A percentile compares a stretch with the other conserved stretches of the same genome.
These are phyloP conservation scores for Solanum okadae DNA, from an alignment of 257 asterid species.

Conservation along the genomic window DNA sequence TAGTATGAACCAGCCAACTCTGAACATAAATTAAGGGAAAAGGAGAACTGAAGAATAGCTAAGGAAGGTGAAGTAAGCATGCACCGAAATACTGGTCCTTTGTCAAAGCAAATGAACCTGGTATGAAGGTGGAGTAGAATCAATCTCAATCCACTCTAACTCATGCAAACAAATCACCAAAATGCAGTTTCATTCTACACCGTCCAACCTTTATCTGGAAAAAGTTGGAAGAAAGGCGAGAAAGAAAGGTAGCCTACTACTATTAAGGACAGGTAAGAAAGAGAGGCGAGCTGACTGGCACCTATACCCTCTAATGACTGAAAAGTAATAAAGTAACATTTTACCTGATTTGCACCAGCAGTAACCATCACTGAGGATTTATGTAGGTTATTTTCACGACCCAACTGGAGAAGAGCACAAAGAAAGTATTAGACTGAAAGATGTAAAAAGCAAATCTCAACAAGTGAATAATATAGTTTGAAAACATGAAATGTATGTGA, in stretches of 20 bases:
- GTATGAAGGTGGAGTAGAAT: background rate
- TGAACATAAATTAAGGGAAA: background rate
- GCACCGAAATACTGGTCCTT: background rate
- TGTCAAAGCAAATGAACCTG: background rate
- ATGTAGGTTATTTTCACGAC: constrained; percentile 50
- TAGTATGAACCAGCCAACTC: background rate
- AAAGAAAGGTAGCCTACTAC: background rate
- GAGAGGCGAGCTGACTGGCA: background rate
- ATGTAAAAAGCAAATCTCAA: background rate
- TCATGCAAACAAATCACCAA: background rate
- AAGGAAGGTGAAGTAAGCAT: background rate
- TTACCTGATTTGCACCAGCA: constrained; percentile 99
- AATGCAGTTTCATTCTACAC: background rate
- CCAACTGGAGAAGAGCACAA: constrained; percentile 38
- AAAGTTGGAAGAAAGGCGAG: background rate
- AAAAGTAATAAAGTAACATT: background rate
- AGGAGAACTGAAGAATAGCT: background rate
- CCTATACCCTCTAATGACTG: background rate
- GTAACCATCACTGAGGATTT: constrained; percentile 98
- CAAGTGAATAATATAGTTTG: background rate
- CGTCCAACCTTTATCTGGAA: background rate
- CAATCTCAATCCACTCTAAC: background rate
- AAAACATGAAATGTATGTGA: background rate
- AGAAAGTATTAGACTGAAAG: background rate
- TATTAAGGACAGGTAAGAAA: background rate